Evolutionary conservation across 1,284 basidiomycete species (phyloP), one percentile per base, ranked within the genome.

Genomic region (Phellinidium pouzarii): DNA sequence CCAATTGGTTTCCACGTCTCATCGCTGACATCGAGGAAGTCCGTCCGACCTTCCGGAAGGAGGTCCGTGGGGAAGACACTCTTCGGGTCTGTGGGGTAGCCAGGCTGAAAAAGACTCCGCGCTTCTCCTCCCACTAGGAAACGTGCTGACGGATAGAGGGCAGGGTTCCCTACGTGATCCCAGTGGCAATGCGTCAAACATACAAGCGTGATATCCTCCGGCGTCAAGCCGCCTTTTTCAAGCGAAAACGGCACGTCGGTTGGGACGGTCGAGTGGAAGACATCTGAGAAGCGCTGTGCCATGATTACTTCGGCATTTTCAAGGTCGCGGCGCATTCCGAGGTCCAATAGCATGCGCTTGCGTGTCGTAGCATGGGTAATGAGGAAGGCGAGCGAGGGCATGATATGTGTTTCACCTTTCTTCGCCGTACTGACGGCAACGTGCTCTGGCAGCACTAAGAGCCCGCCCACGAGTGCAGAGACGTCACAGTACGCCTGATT

Each of bases 131-230:
- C 78, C 1, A 77, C 66, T 46, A 80, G 54, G 58, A 81, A 75
- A 2, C 66, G 71, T 44, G 74, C 72, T n/a, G 66, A 70, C 1
- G 69, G 62, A 62, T 80, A 82, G 1, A 69, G 71, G 3, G 58
- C 50, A 17, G 68, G 63, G 60, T 80, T 67, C 3, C 79, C 78
- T 22, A 69, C 64, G 62, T 73, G 69, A 58, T 71, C 69, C 59
- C 63, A 70, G 52, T 81, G 78, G 27, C 73, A 58, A 59, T 80
- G 79, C 14, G 76, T 77, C 25, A 80, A 55, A 51, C 75, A 40
- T 40, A 40, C 19, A 20, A n/a, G 37, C 7, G 37, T 40, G 8
- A 79, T 68, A 20, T 73, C 66, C 4, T 63, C 56, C 1, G 75
- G 74, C 1, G 64, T 53, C 2, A 73, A 52, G 1, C 76, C 76